Evolutionary conservation across 352 stramenopile genomes (phyloP), one percentile per base, ranked within the genome.

Genomic region (Thalassiosira mediterranea): DNA sequence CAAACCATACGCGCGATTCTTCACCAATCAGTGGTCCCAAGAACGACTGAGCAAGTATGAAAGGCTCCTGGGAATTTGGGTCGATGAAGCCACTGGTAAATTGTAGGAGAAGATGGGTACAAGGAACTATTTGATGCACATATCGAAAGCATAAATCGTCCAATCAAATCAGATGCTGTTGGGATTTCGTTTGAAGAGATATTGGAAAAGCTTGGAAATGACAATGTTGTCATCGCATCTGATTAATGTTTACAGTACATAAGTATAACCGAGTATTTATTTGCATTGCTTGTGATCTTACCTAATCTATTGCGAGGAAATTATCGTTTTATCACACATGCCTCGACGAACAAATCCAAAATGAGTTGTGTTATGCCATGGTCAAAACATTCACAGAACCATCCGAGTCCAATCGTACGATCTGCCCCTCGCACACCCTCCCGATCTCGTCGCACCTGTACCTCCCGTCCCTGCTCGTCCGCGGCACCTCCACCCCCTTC

Each of bases 401-500:
- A 76, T 83, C 68, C 19, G 61, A 79, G 29, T 79, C 75, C 29
- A 83, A 42, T 15, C 75, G 25, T 1, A 83, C 75, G n/a, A 80
- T 84, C 38, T 84, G 64, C n/a, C 79, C 79, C 32, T 82, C 58
- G 61, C 81, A 88, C 29, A 58, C 31, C 23, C 74, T 58, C 31
- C 64, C 78, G 10, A 88, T 67, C 21, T 84, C 67, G 3, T 74
- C 64, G 49, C 81, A 88, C 23, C 11, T 75, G 65, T 85, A 88
- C 17, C 65, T 79, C 3, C 81, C 81, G 67, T 88, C 78, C 40
- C 64, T 17, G 57, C 54, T 75, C 2, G 52, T 68, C 10, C 29
- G 65, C 0, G 65, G 53, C 8, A 79, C 40, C 23, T 68, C 57
- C 25, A 72, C 21, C 47, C 66, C 69, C 17, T 70, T 61, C 29